Evolutionary conservation across 495 filamentous ascomycete species (phyloP), one percentile per base, ranked within the genome.

Genomic region (Pseudevernia furfuracea): DNA sequence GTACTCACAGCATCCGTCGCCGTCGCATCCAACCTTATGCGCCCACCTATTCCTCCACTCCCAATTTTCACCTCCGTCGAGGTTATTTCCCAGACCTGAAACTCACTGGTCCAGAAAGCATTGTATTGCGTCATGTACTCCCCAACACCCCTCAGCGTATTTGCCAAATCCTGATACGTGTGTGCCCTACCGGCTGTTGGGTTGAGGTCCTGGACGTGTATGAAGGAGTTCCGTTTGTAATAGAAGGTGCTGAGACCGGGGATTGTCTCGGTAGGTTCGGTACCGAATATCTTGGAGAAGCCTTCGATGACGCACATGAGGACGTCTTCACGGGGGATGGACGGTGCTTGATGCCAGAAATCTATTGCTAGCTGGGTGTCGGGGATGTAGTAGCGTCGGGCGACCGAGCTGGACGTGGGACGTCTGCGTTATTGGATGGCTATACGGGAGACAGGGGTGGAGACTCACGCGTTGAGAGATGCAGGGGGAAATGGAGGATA

Each of bases 61-160:
- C 62, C 62, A 52, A 64, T 38, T 32, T 48, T 46, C 2, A 34
- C 11, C 4, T 10, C 8, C 32, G 19, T 37, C 14, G 14, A 1
- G 17, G 39, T 43, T 21, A 64, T 23, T 17, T 52, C 56, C 41
- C 56, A 64, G 9, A 64, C 43, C 15, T 55, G 53, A 55, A 64
- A 64, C 7, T 19, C n/a, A 30, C 9, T 46, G 6, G 28, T 32
- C 30, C 4, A 15, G 21, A 59, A 59, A 15, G 23, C 37, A 30
- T 59, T 28, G 39, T 46, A 28, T 12, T 9, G 11, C 28, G 55
- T 21, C 15, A 64, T 59, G 21, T 49, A 64, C n/a, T 49, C 21
- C 53, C 62, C 62, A 59, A 64, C 21, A 12, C 62, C 62, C 30
- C n/a, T 48, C 14, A 64, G 21, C 23, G 62, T 64, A 48, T 30